Evolutionary conservation across 805 yeast species (phyloP).

Genomic region (Starmerella potacharoeniae): DNA sequence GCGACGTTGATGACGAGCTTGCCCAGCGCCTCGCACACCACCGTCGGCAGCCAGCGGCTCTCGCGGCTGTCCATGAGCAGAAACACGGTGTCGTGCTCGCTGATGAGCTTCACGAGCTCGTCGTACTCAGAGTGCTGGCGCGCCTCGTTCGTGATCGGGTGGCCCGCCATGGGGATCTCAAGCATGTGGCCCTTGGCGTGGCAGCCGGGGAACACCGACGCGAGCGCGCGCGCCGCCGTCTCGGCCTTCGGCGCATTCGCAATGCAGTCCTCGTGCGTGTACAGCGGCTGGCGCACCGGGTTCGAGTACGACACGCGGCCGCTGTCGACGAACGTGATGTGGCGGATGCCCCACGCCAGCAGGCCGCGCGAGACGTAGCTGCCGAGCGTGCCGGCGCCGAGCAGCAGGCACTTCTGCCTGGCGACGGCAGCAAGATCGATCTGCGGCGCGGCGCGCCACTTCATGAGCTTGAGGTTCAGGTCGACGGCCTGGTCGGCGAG

Average conservation of each 20-base stretch:
- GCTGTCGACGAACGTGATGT: constrained; percentile 79
- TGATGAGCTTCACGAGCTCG: constrained; percentile 41
- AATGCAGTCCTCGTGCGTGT: constrained; percentile 67
- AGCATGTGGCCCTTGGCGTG: constrained; percentile 48
- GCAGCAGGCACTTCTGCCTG: constrained; percentile 50
- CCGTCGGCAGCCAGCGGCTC: constrained; percentile 94
- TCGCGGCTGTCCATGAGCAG: constrained; percentile 90
- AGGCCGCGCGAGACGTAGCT: constrained; percentile 78
- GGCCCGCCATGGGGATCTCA: constrained; percentile 95
- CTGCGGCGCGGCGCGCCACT: constrained; percentile 88
- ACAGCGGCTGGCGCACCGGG: constrained; percentile 90
- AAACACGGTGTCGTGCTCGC: constrained; percentile 63
- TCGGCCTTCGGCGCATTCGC: constrained; percentile 69
- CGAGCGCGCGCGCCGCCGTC: constrained; percentile 63
- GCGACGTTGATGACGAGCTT: constrained; percentile 87
- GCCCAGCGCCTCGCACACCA: constrained; percentile 51
- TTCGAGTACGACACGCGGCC: constrained; percentile 84
- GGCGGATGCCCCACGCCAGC: constrained; percentile 88
- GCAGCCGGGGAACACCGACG: constrained; percentile 68
- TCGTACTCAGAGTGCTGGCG: constrained; percentile 43
- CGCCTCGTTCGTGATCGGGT: constrained; percentile 52
- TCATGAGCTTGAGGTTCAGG: constrained; percentile 82
- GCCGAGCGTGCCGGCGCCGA: constrained; percentile 97
- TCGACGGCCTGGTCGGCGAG: constrained; percentile 89
- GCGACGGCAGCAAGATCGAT: constrained; percentile 58